A percentile compares a stretch with the other conserved stretches of the same genome.
phyloP scores from a whole-genome alignment of 148 eudicot species.

The Diospyros lotus region DNA sequence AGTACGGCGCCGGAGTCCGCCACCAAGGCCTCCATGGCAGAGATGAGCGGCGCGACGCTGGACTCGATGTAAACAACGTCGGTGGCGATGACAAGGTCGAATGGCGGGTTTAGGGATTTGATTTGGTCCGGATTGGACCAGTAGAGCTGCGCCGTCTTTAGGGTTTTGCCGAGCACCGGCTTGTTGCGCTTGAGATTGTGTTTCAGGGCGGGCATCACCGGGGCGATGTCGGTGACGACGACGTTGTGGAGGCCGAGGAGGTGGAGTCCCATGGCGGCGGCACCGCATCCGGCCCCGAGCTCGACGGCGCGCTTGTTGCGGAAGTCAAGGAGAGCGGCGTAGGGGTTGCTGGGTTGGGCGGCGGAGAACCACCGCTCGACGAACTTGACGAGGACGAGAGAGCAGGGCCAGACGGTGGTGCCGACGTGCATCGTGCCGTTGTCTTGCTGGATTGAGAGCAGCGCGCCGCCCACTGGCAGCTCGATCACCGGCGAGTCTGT shows the following conservation, averaged over 20 bases:
- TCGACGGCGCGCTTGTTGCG: constrained; percentile 61
- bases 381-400: constrained; percentile 89
- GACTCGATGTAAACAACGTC: constrained; percentile 90
- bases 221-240: constrained; percentile 71
- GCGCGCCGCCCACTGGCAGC: constrained; percentile 37
- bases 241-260: constrained; percentile 64
- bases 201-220: constrained; percentile 88
- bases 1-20: constrained; percentile 64
- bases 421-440: constrained; percentile 89
- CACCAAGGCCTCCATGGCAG: constrained; percentile 52
- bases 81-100: constrained; percentile 72
- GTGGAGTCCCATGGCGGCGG: constrained; percentile 73
- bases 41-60: constrained; percentile 54
- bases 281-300: constrained; percentile 89
- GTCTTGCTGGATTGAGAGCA: constrained; percentile 75
- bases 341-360: constrained; percentile 36
- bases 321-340: constrained; percentile 65
- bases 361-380: constrained; percentile 63
- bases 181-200: constrained; percentile 75
- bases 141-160: constrained; percentile 60
- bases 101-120: constrained; percentile 43
- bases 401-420: constrained; percentile 91
- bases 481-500: constrained; percentile 70
- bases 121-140: constrained; percentile 73
- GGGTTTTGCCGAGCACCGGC: constrained; percentile 39